Conservation (phyloP, 805 yeast genomes). For the Novakomyces olei region DNA sequence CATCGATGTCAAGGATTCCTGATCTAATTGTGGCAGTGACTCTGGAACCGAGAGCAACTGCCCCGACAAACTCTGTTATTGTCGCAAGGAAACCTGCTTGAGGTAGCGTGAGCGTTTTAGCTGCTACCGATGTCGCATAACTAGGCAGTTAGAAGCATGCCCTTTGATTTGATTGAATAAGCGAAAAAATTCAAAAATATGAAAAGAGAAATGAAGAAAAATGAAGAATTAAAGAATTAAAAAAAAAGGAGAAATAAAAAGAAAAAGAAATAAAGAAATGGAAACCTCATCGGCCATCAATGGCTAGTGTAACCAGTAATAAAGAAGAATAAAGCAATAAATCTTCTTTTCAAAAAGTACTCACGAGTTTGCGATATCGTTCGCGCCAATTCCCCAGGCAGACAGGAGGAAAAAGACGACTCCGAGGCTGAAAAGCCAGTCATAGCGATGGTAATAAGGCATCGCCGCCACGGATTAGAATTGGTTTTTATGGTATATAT, state of each 20-base stretch:
- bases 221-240: not conserved
- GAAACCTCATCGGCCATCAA: no score
- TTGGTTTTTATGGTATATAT: no score
- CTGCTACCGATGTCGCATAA: slow-evolving; percentile 55
- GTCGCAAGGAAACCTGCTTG: slow-evolving; percentile 59
- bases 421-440: slow-evolving; percentile 41
- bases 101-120: slow-evolving; percentile 45
- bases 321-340: no score
- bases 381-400: slow-evolving; percentile 64
- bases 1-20: slow-evolving; percentile 28
- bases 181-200: no score
- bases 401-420: slow-evolving; percentile 53
- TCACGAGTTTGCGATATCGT: slow-evolving; percentile 60
- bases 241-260: not conserved
- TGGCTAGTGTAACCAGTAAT: no score
- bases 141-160: no score
- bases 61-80: slow-evolving; percentile 52
- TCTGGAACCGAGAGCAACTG: slow-evolving; percentile 49
- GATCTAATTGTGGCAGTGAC: slow-evolving; percentile 41
- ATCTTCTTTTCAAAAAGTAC: no score
- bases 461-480: no score
- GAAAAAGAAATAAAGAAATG: not conserved
- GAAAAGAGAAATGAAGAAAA: no score
- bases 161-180: no score
- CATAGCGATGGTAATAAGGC: slow-evolving; percentile 28